Conservation (phyloP, 768 basidiomycete species). For the Strobilomyces echinocephalus region DNA sequence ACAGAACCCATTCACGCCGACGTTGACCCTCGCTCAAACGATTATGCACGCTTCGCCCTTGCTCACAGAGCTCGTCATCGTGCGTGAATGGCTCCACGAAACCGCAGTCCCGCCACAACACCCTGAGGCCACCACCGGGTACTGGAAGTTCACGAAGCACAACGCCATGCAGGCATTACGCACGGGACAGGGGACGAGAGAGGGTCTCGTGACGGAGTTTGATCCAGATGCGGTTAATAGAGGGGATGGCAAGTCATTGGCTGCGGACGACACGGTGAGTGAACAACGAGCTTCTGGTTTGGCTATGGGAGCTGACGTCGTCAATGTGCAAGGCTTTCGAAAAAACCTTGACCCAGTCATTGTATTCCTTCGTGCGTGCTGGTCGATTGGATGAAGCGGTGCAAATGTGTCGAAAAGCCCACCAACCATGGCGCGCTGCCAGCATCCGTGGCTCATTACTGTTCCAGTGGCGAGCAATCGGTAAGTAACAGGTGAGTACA, state of each 20-base stretch:
- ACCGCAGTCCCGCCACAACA: conserved; percentile 55
- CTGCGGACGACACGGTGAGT: conserved; percentile 75
- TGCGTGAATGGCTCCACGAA: conserved; percentile 87
- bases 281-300: background rate
- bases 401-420: conserved; percentile 72
- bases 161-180: conserved; percentile 60
- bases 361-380: conserved; percentile 79
- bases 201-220: conserved; percentile 58
- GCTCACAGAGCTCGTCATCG: conserved; percentile 70
- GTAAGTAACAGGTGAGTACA: conserved; percentile 37
- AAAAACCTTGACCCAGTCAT: conserved; percentile 64
- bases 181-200: conserved; percentile 41
- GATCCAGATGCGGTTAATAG: conserved; percentile 78
- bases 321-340: conserved; percentile 63
- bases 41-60: conserved; percentile 64
- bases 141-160: conserved; percentile 81
- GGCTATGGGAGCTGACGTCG: background rate
- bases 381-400: conserved; percentile 84
- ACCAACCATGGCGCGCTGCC: conserved; percentile 91
- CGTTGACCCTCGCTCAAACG: conserved; percentile 67
- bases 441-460: conserved; percentile 78
- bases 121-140: conserved; percentile 74
- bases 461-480: conserved; percentile 71
- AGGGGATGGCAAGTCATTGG: conserved; percentile 54
- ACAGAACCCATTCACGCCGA: conserved; percentile 79